Base-by-base conservation (phyloP, 208 protist genomes). In the Novymonas esmeraldas region DNA sequence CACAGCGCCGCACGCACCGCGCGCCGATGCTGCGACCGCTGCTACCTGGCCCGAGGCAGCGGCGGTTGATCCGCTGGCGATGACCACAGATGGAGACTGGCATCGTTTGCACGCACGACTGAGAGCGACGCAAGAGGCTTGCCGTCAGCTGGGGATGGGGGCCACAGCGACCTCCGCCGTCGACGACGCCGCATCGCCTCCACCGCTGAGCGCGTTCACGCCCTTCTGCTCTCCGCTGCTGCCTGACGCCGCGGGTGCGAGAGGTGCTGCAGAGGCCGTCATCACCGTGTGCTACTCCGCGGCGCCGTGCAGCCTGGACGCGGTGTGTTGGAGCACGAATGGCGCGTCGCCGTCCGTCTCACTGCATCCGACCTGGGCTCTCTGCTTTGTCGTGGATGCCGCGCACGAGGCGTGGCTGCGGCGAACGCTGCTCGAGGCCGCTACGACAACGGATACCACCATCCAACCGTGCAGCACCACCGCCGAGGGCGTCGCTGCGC, bases 301-400 rank as follows among this genome's bases (percentile, higher is more conserved):
- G 34, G 29, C 51, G 16, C 51, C 51, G 18, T 31, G 6, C 2
- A 18, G 22, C 22, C 51, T 56, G 51, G 29, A 56, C 22, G 28
- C 51, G 29, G 51, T 56, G 51, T 20, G 51, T 28, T 56, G 51
- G 51, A 39, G 31, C 51, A 3, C n/a, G 18, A n/a, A n/a, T n/a
- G 13, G 29, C 31, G n/a, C 51, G 31, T 24, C n/a, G 51, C 65
- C 33, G 2, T 36, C 29, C 6, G 46, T 72, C 0, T 4, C n/a
- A 5, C 49, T 72, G 9, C 49, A 65, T 20, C 10, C 49, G 26
- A 44, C 57, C 39, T 72, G 56, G 66, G 38, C n/a, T 7, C 28
- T 72, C 18, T 52, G 57, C 26, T 57, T 64, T 6, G 66, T 64
- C 57, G 66, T 73, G 38, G 66, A 73, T 6, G 66, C 66, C 2